Evolutionary conservation across 2,329 filamentous ascomycete genomes (phyloP).

Genomic region (Ophiostoma fasciatum): DNA sequence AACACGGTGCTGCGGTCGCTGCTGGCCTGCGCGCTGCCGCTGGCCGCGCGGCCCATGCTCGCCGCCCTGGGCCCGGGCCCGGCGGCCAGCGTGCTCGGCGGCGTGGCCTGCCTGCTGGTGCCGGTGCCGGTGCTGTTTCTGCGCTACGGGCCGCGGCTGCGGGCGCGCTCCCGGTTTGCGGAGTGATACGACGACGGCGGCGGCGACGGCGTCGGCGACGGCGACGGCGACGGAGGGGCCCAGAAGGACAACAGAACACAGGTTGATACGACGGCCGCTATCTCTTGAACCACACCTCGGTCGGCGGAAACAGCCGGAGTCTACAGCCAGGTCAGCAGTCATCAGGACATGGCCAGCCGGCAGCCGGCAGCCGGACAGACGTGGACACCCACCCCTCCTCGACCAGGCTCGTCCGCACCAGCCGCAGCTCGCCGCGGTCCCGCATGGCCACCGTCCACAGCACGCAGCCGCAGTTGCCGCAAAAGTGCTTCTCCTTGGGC

Average conservation of each 20-base stretch:
- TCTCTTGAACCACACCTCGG: conserved; percentile 7
- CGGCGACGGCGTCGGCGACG: no score
- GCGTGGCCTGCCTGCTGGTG: conserved; percentile 36
- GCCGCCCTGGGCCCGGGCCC: conserved; percentile 49
- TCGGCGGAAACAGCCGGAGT: conserved; percentile 9
- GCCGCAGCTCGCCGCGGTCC: conserved; percentile 9
- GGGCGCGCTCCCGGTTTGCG: no score
- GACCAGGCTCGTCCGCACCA: conserved; percentile 12
- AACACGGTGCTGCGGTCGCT: conserved; percentile 46
- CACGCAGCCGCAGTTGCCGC: conserved; percentile 12
- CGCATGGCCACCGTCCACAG: conserved; percentile 12
- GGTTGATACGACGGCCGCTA: background rate
- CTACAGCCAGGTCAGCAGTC: conserved; percentile 1
- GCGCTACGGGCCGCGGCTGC: conserved; percentile 37
- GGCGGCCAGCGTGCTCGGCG: conserved; percentile 47
- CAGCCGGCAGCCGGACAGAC: no score
- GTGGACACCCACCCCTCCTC: conserved; percentile 8
- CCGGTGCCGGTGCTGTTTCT: conserved; percentile 46
- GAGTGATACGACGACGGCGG: no score
- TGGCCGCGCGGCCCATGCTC: conserved; percentile 53
- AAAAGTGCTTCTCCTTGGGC: conserved; percentile 14
- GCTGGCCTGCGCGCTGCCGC: conserved; percentile 57
- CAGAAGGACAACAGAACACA: no score
- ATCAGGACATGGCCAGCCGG: background rate
- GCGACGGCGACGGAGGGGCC: no score